phyloP scores from a whole-genome alignment of 495 filamentous ascomycete genomes.

The Chlorociboria aeruginascens region DNA sequence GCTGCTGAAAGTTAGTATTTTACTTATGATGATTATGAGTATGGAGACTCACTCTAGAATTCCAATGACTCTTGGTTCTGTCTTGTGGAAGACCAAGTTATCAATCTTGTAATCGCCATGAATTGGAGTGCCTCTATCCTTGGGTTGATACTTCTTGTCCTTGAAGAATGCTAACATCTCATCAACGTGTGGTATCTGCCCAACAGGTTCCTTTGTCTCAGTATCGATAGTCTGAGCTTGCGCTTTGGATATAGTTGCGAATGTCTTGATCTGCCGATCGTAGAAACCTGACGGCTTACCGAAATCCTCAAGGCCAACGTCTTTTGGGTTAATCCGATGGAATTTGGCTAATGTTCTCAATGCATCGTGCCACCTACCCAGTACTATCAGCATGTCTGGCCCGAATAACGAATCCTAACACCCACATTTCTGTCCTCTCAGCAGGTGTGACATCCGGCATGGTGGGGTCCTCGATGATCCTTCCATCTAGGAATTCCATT shows the following conservation, averaged over 20 bases:
- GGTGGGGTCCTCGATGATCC: slow-evolving; percentile 81
- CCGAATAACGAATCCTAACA: neutral
- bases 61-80: slow-evolving; percentile 78
- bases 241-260: slow-evolving; percentile 60
- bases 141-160: slow-evolving; percentile 55
- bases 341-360: slow-evolving; percentile 74
- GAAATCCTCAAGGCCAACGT: slow-evolving; percentile 55
- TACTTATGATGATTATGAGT: neutral
- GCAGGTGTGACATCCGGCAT: slow-evolving; percentile 57
- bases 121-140: slow-evolving; percentile 65
- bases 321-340: slow-evolving; percentile 58
- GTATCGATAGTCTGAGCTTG: slow-evolving; percentile 67
- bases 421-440: slow-evolving; percentile 58
- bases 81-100: slow-evolving; percentile 88
- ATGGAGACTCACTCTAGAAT: slow-evolving; percentile 60
- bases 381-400: neutral
- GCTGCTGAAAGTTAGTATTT: slow-evolving; percentile 25
- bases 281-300: slow-evolving; percentile 74
- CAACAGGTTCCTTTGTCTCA: slow-evolving; percentile 64
- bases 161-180: slow-evolving; percentile 71
- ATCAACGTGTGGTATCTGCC: slow-evolving; percentile 68
- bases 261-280: slow-evolving; percentile 72
- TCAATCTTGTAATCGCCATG: slow-evolving; percentile 99
- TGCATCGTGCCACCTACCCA: slow-evolving; percentile 65
- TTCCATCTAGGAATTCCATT: slow-evolving; percentile 86